Conservation (phyloP, 1,284 basidiomycete genomes). For the Leucoagaricus sp. region DNA sequence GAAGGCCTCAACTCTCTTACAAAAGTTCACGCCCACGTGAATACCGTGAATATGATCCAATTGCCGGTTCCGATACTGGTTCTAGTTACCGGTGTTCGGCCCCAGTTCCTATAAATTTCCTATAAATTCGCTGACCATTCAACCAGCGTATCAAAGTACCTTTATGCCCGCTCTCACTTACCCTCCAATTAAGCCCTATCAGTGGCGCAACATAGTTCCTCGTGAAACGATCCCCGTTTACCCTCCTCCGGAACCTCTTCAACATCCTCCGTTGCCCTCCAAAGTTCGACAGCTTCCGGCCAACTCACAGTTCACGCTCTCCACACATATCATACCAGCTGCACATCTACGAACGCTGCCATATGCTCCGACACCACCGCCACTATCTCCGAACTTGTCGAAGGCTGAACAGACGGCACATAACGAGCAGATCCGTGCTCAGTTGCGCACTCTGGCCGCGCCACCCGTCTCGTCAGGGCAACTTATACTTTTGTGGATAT, state of each 20-base stretch:
- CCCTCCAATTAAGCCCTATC: constrained; percentile 25
- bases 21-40: no score
- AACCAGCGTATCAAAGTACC: no score
- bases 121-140: no score
- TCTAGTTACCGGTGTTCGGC: not conserved
- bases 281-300: constrained; percentile 34
- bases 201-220: constrained; percentile 27
- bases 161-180: constrained; percentile 18
- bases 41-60: not conserved
- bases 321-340: constrained; percentile 76
- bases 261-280: constrained; percentile 33
- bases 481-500: constrained; percentile 47
- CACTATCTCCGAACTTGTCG: constrained; percentile 23
- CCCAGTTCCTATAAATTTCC: not conserved
- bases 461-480: constrained; percentile 25
- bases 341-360: constrained; percentile 62
- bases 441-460: constrained; percentile 32
- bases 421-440: constrained; percentile 25
- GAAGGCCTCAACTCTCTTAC: not conserved
- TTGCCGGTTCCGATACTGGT: not conserved
- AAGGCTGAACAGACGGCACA: constrained; percentile 36
- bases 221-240: constrained; percentile 35
- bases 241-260: constrained; percentile 37
- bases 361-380: constrained; percentile 38
- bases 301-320: constrained; percentile 37